Evolutionary conservation across 179 eudicot species (phyloP), one percentile per base, ranked within the genome.

Genomic region (Sideroxylon spinosum): DNA sequence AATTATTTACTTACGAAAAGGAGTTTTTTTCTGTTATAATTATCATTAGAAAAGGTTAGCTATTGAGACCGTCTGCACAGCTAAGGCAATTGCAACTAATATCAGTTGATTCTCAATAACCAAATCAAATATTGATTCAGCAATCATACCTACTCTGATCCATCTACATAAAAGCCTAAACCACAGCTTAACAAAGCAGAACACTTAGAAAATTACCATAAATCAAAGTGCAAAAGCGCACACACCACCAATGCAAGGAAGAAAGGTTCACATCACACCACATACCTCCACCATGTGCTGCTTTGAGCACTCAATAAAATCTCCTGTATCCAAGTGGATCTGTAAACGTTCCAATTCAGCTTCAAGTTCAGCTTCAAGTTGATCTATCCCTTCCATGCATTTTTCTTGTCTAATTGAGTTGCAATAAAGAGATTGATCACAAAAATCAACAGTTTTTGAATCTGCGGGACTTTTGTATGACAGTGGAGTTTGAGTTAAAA

Each of bases 331-430:
- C 37, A 84, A 53, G 14, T 82, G 90, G 68, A 84, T 69, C 57
- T 86, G 87, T 70, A 92, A 49, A 14, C 79, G 84, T 68, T 88
- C 89, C 46, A 92, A 72, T 78, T 90, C 94, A 83, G 85, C 88
- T 76, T 83, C 88, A 81, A 92, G 80, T 80, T 92, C 90, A 12
- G 82, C 89, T 82, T 90, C 91, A 67, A 92, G 91, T 68, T 85
- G 86, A 68, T 87, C 82, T 37, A 89, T 86, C 44, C 83, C 86
- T 56, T 83, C 75, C 29, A 71, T 56, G 48, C 73, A 22, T 22
- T 75, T 81, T 67, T 76, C 81, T 19, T 79, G 75, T n/a, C 79
- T 68, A 75, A 32, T 79, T 69, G 68, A 16, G 29, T 77, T 61
- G 67, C 81, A 78, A 77, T 77, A 75, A 48, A 59, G 63, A 59